Evolutionary conservation across 1,284 basidiomycete species (phyloP).

Genomic region (Coriolopsis trogii): DNA sequence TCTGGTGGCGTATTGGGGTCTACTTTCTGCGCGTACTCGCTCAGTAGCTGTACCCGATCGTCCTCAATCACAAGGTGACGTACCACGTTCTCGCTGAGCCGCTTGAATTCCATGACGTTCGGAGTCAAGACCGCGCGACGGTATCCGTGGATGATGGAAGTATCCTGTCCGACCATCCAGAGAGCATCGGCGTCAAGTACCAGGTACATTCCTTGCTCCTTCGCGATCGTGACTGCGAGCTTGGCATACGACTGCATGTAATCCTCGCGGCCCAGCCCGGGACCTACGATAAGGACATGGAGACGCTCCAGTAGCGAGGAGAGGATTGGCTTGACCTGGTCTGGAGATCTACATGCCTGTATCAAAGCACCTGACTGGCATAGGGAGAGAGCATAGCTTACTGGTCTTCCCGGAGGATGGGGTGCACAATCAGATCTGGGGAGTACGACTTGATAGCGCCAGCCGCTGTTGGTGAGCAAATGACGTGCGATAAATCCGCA

Average conservation of each 20-base stretch:
- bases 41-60: not conserved
- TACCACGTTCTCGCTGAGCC: constrained; percentile 78
- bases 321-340: constrained; percentile 60
- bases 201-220: constrained; percentile 73
- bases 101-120: constrained; percentile 92
- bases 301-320: constrained; percentile 79
- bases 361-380: not conserved
- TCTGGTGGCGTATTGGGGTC: constrained; percentile 49
- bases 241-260: constrained; percentile 86
- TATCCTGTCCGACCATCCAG: constrained; percentile 78
- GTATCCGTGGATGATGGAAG: constrained; percentile 79
- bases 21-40: constrained; percentile 44
- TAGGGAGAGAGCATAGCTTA: constrained; percentile 25
- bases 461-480: constrained; percentile 91
- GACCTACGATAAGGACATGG: constrained; percentile 92
- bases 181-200: constrained; percentile 95
- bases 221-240: constrained; percentile 52
- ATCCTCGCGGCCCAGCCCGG: constrained; percentile 86
- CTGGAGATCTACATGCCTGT: constrained; percentile 40
- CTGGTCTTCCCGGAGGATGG: constrained; percentile 71
- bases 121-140: constrained; percentile 86
- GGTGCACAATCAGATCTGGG: constrained; percentile 96
- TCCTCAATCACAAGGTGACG: constrained; percentile 27
- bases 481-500: constrained; percentile 94
- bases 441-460: constrained; percentile 95